These are phyloP conservation scores for Fusarium domesticum DNA, from an alignment of 2,329 filamentous ascomycete genomes.

Conservation along the genomic window DNA sequence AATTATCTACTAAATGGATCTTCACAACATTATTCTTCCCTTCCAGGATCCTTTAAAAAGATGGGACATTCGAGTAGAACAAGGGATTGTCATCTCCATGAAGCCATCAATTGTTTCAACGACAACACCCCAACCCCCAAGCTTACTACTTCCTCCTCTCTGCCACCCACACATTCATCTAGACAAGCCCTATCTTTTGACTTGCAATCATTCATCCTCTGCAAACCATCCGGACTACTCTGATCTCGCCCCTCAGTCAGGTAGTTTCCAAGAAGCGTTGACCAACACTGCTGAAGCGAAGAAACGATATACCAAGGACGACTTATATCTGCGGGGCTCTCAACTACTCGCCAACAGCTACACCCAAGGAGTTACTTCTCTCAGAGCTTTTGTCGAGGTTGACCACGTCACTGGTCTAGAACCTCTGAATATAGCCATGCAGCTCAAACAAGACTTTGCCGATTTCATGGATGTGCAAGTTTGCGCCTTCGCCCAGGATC, in stretches of 20 bases:
- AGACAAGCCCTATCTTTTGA: background rate
- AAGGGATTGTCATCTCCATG: background rate
- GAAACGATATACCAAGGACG: background rate
- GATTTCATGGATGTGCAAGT: background rate
- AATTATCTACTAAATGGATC: background rate
- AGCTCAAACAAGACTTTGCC: background rate
- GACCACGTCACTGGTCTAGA: background rate
- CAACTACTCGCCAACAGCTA: background rate
- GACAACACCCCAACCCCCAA: background rate
- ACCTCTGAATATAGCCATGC: background rate
- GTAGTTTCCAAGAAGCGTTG: background rate
- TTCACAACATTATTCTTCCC: background rate
- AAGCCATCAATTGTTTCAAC: too few species aligned
- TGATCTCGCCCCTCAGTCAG: background rate
- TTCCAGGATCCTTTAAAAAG: conserved; percentile 4
- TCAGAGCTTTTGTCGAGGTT: background rate
- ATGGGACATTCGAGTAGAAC: background rate
- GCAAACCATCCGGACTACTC: background rate
- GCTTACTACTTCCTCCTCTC: background rate
- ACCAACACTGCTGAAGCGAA: background rate
- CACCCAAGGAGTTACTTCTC: background rate
- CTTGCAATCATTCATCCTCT: background rate
- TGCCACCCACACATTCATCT: background rate
- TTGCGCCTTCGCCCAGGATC: background rate
- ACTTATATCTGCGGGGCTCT: background rate